Evolutionary conservation across 2,329 filamentous ascomycete genomes (phyloP), one percentile per base, ranked within the genome.

Genomic region (Capronia americana): DNA sequence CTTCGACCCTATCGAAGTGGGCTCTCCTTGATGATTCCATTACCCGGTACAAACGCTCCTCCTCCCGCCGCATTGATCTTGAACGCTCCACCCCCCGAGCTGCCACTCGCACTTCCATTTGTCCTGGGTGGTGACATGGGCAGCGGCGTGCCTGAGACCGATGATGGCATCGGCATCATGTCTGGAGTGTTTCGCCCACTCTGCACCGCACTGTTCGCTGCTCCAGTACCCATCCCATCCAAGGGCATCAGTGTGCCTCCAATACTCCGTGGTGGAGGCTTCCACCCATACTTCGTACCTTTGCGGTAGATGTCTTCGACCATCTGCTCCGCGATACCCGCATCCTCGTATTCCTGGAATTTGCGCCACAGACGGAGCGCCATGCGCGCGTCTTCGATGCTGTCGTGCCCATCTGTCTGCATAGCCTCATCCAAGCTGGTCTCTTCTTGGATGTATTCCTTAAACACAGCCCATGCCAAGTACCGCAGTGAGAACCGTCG

Each of bases 401-500:
- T 94, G 79, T 99, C 95, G 79, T 99, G 96, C 5, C 81, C 81
- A 54, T 82, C 78, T 44, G 72, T 77, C 68, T 17, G 63, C 60
- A 55, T 32, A 3, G 58, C 63, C 38, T 71, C 71, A 34, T 70
- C 72, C 24, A 65, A 59, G 7, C 89, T 92, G 6, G 89, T 92
- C 71, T 92, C 91, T 74, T 92, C 86, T 79, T 99, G 96, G 68
- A 99, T 97, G 74, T 94, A 92, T 78, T 98, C 92, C 73, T 93
- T 93, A 50, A 99, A 87, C 8, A 99, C 85, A 61, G 89, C 89
- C 90, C 93, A 97, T 0, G 95, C 93, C 20, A 99, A 81, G 77
- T 97, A 98, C 30, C 94, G 91, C 23, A 99, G 84, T 7, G 91
- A 95, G 1, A 99, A 86, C 75, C 93, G 95, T n/a, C 96, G 88